Evolutionary conservation across 75 land plant species (phyloP).

Genomic region (Adiantum capillusveneris): DNA sequence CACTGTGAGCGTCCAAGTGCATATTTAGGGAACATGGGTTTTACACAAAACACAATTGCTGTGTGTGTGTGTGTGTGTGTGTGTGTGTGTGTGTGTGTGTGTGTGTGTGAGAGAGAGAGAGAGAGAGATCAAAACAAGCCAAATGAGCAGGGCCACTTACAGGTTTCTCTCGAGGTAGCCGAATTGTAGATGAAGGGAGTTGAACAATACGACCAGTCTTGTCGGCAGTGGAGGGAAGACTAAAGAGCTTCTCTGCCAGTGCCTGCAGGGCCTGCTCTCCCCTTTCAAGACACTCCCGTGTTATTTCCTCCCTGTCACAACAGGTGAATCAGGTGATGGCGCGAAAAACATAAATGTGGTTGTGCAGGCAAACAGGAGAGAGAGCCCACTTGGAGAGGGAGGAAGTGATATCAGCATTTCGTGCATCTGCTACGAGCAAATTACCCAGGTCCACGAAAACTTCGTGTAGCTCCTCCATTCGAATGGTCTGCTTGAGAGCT

Average conservation of each 20-base stretch:
- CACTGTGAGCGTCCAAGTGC: too few relatives aligned
- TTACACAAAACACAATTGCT: too few relatives aligned
- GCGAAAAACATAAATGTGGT: too few relatives aligned
- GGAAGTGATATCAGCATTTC: conserved; percentile 34
- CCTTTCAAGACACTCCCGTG: conserved; percentile 46
- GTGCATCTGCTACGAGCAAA: conserved; percentile 59
- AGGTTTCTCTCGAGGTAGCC: conserved; percentile 75
- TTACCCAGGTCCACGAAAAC: conserved; percentile 67
- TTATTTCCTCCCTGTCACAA: conserved; percentile 40
- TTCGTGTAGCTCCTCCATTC: conserved; percentile 5
- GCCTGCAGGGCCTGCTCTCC: conserved; percentile 64
- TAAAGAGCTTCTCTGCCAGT: conserved; percentile 61
- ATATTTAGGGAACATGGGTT: too few relatives aligned
- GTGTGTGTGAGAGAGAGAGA: neutral
- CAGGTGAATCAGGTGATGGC: too few relatives aligned
- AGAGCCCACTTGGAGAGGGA: conserved; percentile 57
- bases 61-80: too few relatives aligned
- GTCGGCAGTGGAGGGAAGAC: conserved; percentile 70
- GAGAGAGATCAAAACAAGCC: too few relatives aligned
- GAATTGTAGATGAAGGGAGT: conserved; percentile 63
- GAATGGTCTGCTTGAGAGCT: too few relatives aligned
- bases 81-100: too few relatives aligned
- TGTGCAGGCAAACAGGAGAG: too few relatives aligned
- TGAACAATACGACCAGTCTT: conserved; percentile 65
- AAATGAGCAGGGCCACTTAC: conserved; percentile 36